These are phyloP conservation scores for Vitis vinifera DNA, from an alignment of 164 flowering plant genomes.

Conservation along the genomic window DNA sequence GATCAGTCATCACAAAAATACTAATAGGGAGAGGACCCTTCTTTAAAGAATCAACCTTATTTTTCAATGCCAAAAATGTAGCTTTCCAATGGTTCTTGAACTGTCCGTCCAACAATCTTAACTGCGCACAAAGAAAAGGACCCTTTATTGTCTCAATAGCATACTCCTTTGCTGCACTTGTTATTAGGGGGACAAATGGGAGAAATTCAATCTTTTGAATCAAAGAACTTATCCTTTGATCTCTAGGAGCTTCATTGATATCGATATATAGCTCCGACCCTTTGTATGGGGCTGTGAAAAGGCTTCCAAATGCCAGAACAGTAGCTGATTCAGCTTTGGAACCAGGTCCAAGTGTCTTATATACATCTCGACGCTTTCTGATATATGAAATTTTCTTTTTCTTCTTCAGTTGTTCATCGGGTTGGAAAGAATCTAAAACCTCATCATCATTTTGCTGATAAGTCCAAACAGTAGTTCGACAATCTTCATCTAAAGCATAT, in stretches of 20 bases:
- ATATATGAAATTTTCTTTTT: constrained; percentile 67
- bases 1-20: constrained; percentile 97
- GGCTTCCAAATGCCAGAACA: constrained; percentile 86
- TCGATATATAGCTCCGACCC: constrained; percentile 83
- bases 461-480: constrained; percentile 89
- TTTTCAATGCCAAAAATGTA: constrained; percentile 61
- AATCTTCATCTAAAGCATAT: constrained; percentile 76
- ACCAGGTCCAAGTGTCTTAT: constrained; percentile 70
- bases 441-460: constrained; percentile 55
- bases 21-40: constrained; percentile 45
- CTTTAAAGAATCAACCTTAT: constrained; percentile 54
- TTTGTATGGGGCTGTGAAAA: constrained; percentile 77
- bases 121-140: constrained; percentile 90
- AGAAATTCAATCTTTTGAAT: constrained; percentile 61
- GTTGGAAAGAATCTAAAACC: constrained; percentile 73
- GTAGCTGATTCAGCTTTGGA: constrained; percentile 61
- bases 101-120: constrained; percentile 93
- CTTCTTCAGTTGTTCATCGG: constrained; percentile 69
- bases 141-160: constrained; percentile 49
- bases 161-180: constrained; percentile 61
- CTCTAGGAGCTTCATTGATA: constrained; percentile 57
- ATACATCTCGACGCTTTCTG: constrained; percentile 73
- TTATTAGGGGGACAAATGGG: constrained; percentile 76
- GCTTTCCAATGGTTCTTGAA: constrained; percentile 91
- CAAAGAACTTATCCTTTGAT: constrained; percentile 56